Percentiles rank a stretch among this genome's conserved stretches.
Evolutionary conservation across 345 rosid species (phyloP).

Genomic region (Anacardium occidentale): DNA sequence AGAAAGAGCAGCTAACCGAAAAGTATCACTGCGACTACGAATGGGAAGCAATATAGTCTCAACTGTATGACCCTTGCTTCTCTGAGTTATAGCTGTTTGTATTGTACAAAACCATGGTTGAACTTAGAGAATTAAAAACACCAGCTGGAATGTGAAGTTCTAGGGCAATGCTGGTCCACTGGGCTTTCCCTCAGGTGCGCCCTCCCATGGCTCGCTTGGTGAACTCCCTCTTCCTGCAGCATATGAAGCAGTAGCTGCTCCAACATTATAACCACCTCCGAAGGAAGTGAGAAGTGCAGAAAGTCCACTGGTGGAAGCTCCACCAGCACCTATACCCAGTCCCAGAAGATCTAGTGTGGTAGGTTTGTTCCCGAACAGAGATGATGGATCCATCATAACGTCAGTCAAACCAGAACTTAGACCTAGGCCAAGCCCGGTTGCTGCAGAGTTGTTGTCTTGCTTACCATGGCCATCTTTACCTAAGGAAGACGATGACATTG

Average conservation of each 20-base stretch:
- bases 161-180: slow-evolving; percentile 27
- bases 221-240: slow-evolving; percentile 28
- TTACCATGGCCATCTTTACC: slow-evolving; percentile 30
- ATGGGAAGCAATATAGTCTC: slow-evolving; percentile 13
- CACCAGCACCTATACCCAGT: slow-evolving; percentile 45
- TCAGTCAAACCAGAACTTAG: slow-evolving; percentile 30
- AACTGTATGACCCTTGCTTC: slow-evolving; percentile 11
- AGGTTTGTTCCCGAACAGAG: slow-evolving; percentile 48
- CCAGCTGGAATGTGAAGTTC: slow-evolving; percentile 8
- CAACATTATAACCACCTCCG: slow-evolving; percentile 39
- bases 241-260: slow-evolving; percentile 27
- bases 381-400: slow-evolving; percentile 37
- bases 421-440: slow-evolving; percentile 46
- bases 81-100: slow-evolving; percentile 10
- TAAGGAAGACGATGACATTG: slow-evolving; percentile 31
- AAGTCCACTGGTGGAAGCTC: slow-evolving; percentile 31
- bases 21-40: neutral
- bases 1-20: slow-evolving; percentile 6
- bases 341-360: slow-evolving; percentile 69
- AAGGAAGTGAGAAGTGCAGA: slow-evolving; percentile 55
- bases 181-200: slow-evolving; percentile 32
- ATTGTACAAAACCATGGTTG: neutral
- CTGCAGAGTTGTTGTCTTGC: slow-evolving; percentile 21
- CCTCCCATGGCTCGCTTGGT: slow-evolving; percentile 43
- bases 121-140: slow-evolving; percentile 9